Percentiles rank a stretch among this genome's conserved stretches.
phyloP scores from a whole-genome alignment of 768 basidiomycete genomes.

The Favolaschia claudopus region DNA sequence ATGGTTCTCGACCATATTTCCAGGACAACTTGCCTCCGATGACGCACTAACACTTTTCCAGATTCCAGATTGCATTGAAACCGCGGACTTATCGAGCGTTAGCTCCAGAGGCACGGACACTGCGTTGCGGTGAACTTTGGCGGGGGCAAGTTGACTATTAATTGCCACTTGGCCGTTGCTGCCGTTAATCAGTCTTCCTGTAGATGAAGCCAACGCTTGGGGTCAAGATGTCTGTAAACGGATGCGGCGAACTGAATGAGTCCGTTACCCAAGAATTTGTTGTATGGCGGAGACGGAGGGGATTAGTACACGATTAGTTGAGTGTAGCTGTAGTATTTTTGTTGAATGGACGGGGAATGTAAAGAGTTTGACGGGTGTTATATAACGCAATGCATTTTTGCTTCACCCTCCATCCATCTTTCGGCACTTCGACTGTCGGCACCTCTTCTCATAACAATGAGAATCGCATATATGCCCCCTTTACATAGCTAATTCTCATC shows the following conservation, averaged over 20 bases:
- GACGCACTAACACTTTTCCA: too few relatives aligned
- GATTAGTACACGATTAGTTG: background rate
- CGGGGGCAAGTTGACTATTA: too few relatives aligned
- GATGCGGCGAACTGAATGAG: conserved; percentile 2
- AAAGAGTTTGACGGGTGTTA: background rate
- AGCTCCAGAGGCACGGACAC: too few relatives aligned
- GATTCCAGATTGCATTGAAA: too few relatives aligned
- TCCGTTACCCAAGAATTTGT: background rate
- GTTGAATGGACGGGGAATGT: too few relatives aligned
- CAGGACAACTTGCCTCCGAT: too few relatives aligned
- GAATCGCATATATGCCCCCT: conserved; percentile 20
- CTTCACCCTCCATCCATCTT: background rate
- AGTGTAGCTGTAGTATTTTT: too few relatives aligned
- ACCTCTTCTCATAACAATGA: conserved; percentile 25
- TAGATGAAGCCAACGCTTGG: background rate
- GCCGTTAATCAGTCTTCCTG: conserved; percentile 11
- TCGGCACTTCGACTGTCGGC: conserved; percentile 11
- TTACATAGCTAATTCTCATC: conserved; percentile 12
- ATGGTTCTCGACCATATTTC: too few relatives aligned
- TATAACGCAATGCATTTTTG: background rate
- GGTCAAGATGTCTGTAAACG: conserved; percentile 1
- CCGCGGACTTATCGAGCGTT: too few relatives aligned
- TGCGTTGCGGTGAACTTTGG: too few relatives aligned
- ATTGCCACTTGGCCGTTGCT: too few relatives aligned
- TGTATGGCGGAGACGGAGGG: background rate